Evolutionary conservation across 2,329 filamentous ascomycete genomes (phyloP).

Genomic region (Colletotrichum brevisporum): DNA sequence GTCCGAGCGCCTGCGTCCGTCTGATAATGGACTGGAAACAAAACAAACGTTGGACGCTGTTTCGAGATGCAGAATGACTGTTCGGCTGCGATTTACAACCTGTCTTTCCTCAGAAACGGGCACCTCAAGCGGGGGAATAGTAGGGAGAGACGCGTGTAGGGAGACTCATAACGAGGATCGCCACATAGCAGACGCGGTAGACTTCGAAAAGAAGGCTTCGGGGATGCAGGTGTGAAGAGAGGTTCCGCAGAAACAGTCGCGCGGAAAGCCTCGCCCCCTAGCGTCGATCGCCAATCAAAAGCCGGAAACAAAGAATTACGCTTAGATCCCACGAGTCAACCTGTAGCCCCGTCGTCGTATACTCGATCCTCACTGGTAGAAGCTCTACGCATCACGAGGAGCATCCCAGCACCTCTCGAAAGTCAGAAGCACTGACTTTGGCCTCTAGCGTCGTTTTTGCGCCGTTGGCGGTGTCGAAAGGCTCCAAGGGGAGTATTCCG

Average conservation of each 20-base stretch:
- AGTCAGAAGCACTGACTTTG: background rate
- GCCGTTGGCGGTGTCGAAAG: too few relatives aligned
- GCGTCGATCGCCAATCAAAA: background rate
- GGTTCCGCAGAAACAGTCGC: slow-evolving; percentile 16
- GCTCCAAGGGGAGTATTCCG: too few relatives aligned
- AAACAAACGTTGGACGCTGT: slow-evolving; percentile 19
- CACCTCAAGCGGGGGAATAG: background rate
- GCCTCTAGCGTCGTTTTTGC: too few relatives aligned
- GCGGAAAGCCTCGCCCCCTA: slow-evolving; percentile 2
- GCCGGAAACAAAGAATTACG: background rate
- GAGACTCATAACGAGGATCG: background rate
- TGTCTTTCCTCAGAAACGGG: slow-evolving; percentile 2
- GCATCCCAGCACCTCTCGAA: background rate
- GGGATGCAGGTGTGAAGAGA: slow-evolving; percentile 10
- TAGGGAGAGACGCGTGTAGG: too few relatives aligned
- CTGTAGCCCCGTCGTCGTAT: too few relatives aligned
- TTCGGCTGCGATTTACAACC: background rate
- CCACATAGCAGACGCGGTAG: too few relatives aligned
- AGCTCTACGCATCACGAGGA: background rate
- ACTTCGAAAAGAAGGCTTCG: slow-evolving; percentile 1
- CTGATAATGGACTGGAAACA: slow-evolving; percentile 22
- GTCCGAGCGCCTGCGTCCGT: slow-evolving; percentile 15
- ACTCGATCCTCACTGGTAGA: background rate
- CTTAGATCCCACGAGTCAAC: slow-evolving; percentile 1
- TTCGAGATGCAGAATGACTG: slow-evolving; percentile 3